Base-by-base conservation (phyloP, 1,284 basidiomycete species). In the Moesziomyces globuligerus region DNA sequence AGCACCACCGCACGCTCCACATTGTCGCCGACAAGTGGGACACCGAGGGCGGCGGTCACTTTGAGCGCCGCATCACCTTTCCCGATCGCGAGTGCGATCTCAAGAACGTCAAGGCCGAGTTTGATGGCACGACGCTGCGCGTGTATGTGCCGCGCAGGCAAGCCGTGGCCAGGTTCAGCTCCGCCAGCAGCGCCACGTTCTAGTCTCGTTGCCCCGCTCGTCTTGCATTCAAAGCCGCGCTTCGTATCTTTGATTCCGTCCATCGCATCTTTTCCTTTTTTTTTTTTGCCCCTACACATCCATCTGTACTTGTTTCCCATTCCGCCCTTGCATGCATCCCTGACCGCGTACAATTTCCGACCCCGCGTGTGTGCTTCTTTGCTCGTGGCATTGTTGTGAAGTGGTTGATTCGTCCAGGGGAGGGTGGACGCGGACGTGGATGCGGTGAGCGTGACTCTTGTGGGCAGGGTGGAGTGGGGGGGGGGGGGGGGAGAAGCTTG, bases 21-120 rank as follows among this genome's bases (percentile, higher is more conserved):
- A 72, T 81, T 40, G 68, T 79, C 2, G 79, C 79, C 3, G 79
- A 77, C 68, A 76, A 72, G 54, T 80, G 69, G 64, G 73, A 73
- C 26, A 50, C 65, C 2, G 76, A 72, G 8, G 48, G 53, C 2
- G 66, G 65, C 20, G 79, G 75, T 3, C 73, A 74, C 42, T 77
- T 81, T 54, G 79, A 81, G 46, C 64, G 78, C 9, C 67, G 78
- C 26, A 67, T 81, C 41, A 78, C 68, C 0, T 81, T 81, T 39
- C 62, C 69, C 8, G 71, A 73, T 11, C 51, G 49, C n/a, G 72
- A 76, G 43, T 75, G 66, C 61, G 71, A 76, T 20, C 39, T 78
- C 41, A 50, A 42, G 34, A 58, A 59, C 28, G 71, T 75, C 48
- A 57, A 57, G 44, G 74, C 75, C 43, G 57, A 75, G 32, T 78